Conservation (phyloP, 192 early-diverging fungal genomes). For the Linderina pennispora region DNA sequence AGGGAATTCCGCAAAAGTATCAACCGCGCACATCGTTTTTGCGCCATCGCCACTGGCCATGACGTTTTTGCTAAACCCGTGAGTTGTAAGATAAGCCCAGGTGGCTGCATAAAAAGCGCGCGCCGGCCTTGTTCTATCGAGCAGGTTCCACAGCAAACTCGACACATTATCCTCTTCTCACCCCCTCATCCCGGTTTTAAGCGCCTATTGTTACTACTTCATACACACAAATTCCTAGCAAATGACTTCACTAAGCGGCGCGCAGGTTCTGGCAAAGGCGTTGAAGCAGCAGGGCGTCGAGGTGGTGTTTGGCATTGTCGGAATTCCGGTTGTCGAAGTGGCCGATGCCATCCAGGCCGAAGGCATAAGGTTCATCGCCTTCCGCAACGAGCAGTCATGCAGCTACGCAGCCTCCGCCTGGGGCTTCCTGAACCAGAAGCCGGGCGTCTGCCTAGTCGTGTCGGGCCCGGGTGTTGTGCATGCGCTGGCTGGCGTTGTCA, state of each 20-base stretch:
- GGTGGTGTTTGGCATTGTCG: conserved; percentile 71
- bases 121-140: too few species aligned
- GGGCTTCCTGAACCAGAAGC: conserved; percentile 55
- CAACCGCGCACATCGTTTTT: too few species aligned
- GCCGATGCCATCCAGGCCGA: conserved; percentile 64
- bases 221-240: background rate
- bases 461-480: conserved; percentile 71
- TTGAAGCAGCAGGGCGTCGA: conserved; percentile 55
- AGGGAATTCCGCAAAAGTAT: too few species aligned
- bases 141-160: too few species aligned
- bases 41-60: too few species aligned
- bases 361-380: conserved; percentile 63
- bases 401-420: conserved; percentile 63
- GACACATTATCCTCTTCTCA: too few species aligned
- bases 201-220: background rate
- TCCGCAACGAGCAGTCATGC: conserved; percentile 73
- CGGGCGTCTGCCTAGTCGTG: conserved; percentile 64
- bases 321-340: conserved; percentile 69
- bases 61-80: too few species aligned
- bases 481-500: conserved; percentile 60
- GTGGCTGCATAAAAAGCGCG: too few species aligned
- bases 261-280: conserved; percentile 51
- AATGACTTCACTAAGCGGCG: conserved; percentile 41
- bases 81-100: too few species aligned
- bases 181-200: too few species aligned